A percentile compares a stretch with the other conserved stretches of the same genome.
Conservation (phyloP, 148 eudicot species). For the Camellia sinensis region DNA sequence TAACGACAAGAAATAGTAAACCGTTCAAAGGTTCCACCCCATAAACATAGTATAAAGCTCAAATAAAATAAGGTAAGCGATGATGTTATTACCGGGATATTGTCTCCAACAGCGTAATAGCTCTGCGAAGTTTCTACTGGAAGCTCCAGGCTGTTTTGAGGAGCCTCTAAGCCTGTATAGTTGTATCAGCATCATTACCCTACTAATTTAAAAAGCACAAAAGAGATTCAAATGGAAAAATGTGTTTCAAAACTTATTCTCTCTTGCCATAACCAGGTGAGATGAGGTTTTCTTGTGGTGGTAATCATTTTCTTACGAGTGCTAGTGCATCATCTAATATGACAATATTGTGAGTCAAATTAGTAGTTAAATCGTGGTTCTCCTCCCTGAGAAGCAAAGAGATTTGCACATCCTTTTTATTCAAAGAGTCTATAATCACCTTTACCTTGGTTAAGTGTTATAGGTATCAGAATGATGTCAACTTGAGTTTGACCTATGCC, state of each 20-base stretch:
- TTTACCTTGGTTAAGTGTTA: too few species aligned
- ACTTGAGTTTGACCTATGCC: too few species aligned
- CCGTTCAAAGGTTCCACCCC: background rate
- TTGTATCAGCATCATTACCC: background rate
- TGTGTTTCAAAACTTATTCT: background rate
- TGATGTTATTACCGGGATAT: constrained; percentile 44
- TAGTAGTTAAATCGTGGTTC: background rate
- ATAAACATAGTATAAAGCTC: background rate
- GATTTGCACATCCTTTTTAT: background rate
- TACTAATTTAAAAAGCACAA: constrained; percentile 8
- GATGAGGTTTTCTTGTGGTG: too few species aligned
- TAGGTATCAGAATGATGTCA: too few species aligned
- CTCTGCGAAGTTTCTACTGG: constrained; percentile 44
- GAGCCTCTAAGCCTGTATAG: constrained; percentile 75
- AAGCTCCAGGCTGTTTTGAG: constrained; percentile 76
- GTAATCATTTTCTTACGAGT: too few species aligned
- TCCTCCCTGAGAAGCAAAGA: background rate
- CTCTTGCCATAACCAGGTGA: background rate
- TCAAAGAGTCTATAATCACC: too few species aligned
- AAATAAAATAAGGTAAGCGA: background rate
- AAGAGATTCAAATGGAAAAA: background rate
- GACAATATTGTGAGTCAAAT: background rate
- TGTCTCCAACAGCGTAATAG: constrained; percentile 29
- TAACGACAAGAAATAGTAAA: background rate
- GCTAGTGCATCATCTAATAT: background rate